phyloP scores from a whole-genome alignment of 441 rosid species.

The Eutrema salsugineum region DNA sequence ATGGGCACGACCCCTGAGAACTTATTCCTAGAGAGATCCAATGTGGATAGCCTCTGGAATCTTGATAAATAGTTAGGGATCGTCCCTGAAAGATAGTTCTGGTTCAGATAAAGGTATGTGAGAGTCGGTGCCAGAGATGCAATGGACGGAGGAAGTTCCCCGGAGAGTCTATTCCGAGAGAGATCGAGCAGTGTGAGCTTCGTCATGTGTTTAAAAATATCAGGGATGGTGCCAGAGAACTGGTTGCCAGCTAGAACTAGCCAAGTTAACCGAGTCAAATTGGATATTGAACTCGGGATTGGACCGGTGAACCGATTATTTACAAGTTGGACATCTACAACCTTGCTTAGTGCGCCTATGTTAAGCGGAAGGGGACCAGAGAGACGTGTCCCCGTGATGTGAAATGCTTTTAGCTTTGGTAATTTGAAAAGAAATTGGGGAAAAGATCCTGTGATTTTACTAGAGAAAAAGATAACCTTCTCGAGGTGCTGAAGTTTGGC shows the following conservation, averaged over 20 bases:
- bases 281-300: constrained; percentile 50
- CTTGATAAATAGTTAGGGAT: constrained; percentile 59
- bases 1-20: constrained; percentile 49
- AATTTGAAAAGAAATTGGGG: constrained; percentile 44
- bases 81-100: constrained; percentile 47
- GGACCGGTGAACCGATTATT: constrained; percentile 55
- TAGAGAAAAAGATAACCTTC: constrained; percentile 49
- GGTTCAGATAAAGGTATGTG: constrained; percentile 46
- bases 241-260: too few relatives aligned
- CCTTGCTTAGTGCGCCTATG: constrained; percentile 37
- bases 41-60: constrained; percentile 52
- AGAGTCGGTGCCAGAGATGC: constrained; percentile 43
- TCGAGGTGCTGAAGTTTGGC: constrained; percentile 44
- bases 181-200: constrained; percentile 40
- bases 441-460: constrained; percentile 46
- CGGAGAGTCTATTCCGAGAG: constrained; percentile 51
- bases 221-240: constrained; percentile 52
- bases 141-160: constrained; percentile 50
- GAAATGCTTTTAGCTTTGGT: constrained; percentile 44
- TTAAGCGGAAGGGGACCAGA: constrained; percentile 53
- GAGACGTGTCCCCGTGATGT: constrained; percentile 57
- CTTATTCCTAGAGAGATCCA: constrained; percentile 56
- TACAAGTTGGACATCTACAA: constrained; percentile 43
- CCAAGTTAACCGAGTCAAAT: constrained; percentile 39
- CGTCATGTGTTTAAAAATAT: constrained; percentile 41